phyloP scores from a whole-genome alignment of 2,329 filamentous ascomycete species.

The Nigrospora oryzae region DNA sequence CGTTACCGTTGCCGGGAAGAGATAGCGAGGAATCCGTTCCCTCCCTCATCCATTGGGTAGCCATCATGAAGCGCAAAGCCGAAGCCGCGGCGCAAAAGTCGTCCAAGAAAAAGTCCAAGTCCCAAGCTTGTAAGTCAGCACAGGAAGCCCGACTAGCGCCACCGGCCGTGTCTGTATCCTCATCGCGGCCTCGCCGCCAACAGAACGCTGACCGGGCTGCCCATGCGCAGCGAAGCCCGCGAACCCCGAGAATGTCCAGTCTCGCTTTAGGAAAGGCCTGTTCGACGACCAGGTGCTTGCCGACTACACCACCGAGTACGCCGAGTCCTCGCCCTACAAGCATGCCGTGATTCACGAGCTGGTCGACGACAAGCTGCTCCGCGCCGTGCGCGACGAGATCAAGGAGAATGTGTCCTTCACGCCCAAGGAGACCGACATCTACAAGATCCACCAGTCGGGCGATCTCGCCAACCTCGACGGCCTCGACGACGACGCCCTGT shows the following conservation, averaged over 20 bases:
- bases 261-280: slow-evolving; percentile 57
- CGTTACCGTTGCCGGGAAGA: no score
- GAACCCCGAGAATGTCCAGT: slow-evolving; percentile 38
- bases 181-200: no score
- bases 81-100: slow-evolving; percentile 30
- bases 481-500: slow-evolving; percentile 75
- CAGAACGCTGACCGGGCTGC: neutral
- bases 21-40: neutral
- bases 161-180: no score
- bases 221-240: slow-evolving; percentile 29
- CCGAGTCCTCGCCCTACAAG: slow-evolving; percentile 67
- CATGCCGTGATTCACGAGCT: slow-evolving; percentile 82
- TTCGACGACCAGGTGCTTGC: slow-evolving; percentile 52
- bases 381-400: slow-evolving; percentile 81
- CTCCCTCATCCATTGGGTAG: slow-evolving; percentile 11
- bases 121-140: slow-evolving; percentile 18
- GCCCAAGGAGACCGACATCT: slow-evolving; percentile 98
- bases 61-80: slow-evolving; percentile 53
- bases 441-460: slow-evolving; percentile 98
- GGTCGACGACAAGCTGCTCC: slow-evolving; percentile 73
- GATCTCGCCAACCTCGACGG: slow-evolving; percentile 96
- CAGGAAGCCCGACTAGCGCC: neutral
- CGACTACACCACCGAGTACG: slow-evolving; percentile 54
- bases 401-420: slow-evolving; percentile 88
- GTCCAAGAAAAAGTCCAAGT: slow-evolving; percentile 43